phyloP scores from a whole-genome alignment of 31 red algal species.

The Asparagopsis taxiformis region DNA sequence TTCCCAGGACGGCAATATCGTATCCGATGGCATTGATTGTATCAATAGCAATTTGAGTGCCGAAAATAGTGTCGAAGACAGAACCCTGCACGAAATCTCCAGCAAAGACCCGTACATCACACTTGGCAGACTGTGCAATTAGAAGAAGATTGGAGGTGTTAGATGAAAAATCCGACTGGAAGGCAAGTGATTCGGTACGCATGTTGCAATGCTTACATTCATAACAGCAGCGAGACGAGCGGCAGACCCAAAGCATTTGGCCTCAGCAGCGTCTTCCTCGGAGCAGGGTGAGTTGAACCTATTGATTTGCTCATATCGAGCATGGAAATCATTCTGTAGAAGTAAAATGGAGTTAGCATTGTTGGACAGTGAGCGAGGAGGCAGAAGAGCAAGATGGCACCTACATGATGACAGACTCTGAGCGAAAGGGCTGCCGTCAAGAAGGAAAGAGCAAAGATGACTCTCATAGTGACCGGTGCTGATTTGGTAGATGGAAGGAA shows the following conservation, averaged over 20 bases:
- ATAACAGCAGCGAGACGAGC: slow-evolving; percentile 31
- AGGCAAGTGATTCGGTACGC: no score
- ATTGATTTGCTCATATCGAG: slow-evolving; percentile 20
- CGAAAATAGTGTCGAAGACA: slow-evolving; percentile 30
- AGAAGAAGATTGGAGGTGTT: no score
- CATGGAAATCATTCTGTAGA: slow-evolving; percentile 45
- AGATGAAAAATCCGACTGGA: no score
- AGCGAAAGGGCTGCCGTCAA: no score
- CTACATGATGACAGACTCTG: no score
- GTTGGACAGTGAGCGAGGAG: not conserved
- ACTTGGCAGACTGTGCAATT: slow-evolving; percentile 2
- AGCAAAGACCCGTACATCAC: slow-evolving; percentile 31
- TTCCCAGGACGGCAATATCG: slow-evolving; percentile 37
- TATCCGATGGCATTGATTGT: slow-evolving; percentile 30
- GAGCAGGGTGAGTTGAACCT: slow-evolving; percentile 26
- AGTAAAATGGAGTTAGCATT: slow-evolving; percentile 1
- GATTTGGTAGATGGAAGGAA: no score
- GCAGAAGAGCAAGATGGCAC: not conserved
- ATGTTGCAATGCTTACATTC: no score
- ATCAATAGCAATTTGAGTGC: slow-evolving; percentile 22
- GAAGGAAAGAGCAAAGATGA: no score
- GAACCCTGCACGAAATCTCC: slow-evolving; percentile 47
- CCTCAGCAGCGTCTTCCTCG: slow-evolving; percentile 3
- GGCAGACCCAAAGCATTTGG: slow-evolving; percentile 18
- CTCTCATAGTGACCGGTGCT: no score